Base-by-base conservation (phyloP, 1,284 basidiomycete species). In the Entoloma clypeatum region DNA sequence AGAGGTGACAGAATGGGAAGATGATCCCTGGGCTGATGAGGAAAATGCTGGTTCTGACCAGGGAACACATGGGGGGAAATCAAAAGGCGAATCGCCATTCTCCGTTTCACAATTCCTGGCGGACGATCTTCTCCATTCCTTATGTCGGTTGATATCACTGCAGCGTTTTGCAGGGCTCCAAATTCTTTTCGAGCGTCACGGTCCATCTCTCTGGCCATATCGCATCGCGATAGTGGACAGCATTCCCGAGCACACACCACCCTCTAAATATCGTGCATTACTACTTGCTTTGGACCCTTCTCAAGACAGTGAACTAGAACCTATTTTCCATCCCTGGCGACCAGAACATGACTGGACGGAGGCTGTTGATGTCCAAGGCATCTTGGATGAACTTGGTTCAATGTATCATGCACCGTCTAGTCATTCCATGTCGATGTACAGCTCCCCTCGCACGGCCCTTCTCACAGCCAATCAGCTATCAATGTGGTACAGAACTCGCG, bases 11-110 rank as follows among this genome's bases (percentile, higher is more conserved):
- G 81, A 80, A 52, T 85, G 80, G 80, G 79, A 82, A 52, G 88
- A 91, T 54, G 88, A 92, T 60, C 87, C 89, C 7, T 92, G 87
- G 87, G 81, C 69, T 14, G 78, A 82, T 28, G 67, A 63, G 61
- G 25, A 58, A 53, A 25, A 62, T 54, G 49, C 55, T 55, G 19
- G 58, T 44, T 41, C 60, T 43, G 28, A 49, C 51, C 41, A 49
- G 57, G 25, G 26, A 21, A 39, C 56, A 34, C 38, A 56, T 6
- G 41, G 52, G 19, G 36, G 40, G 10, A 58, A 53, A 23, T 24
- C 48, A 14, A 36, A 52, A 8, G 40, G 44, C 22, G 54, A 52
- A 35, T 63, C 65, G 1, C 75, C 77, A 13, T 54, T 89, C 28
- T 55, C 77, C 1, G 71, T 93, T 14, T 65, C 77, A 5, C 54